Conservation (phyloP, 2,329 filamentous ascomycete genomes). For the Lasiodiplodia gonubiensis region DNA sequence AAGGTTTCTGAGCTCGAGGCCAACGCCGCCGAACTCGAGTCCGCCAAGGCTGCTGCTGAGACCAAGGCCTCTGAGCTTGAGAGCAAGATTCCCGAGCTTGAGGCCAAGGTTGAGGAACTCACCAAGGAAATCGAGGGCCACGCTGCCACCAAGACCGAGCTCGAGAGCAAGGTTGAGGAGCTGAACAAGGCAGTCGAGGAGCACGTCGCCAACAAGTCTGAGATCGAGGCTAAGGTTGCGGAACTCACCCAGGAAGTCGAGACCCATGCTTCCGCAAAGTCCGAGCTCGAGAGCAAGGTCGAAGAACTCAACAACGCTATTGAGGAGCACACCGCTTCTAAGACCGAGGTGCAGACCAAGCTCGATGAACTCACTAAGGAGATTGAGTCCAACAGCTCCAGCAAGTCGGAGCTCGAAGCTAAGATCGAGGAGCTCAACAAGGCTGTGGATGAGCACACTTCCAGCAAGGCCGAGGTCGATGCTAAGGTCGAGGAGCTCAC, state of each 20-base stretch:
- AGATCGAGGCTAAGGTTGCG: slow-evolving; percentile 29
- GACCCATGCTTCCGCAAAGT: slow-evolving; percentile 18
- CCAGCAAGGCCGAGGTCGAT: slow-evolving; percentile 25
- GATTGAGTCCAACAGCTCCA: slow-evolving; percentile 16
- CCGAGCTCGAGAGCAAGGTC: slow-evolving; percentile 28
- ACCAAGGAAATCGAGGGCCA: slow-evolving; percentile 24
- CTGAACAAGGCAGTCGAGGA: slow-evolving; percentile 19
- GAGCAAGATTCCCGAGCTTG: slow-evolving; percentile 27
- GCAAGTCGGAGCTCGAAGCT: slow-evolving; percentile 28
- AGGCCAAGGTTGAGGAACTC: slow-evolving; percentile 21
- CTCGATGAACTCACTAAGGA: slow-evolving; percentile 23
- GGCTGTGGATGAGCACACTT: slow-evolving; percentile 4
- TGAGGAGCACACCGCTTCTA: slow-evolving; percentile 23
- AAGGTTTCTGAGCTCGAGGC: slow-evolving; percentile 40
- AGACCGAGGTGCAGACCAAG: slow-evolving; percentile 19
- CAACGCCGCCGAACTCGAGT: slow-evolving; percentile 29
- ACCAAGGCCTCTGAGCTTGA: slow-evolving; percentile 37
- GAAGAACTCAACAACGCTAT: slow-evolving; percentile 28
- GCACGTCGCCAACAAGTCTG: slow-evolving; percentile 23
- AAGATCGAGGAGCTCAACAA: slow-evolving; percentile 23
- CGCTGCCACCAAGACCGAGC: slow-evolving; percentile 23
- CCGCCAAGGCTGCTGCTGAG: slow-evolving; percentile 29
- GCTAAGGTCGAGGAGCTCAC: slow-evolving; percentile 18
- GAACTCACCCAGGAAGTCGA: slow-evolving; percentile 25
- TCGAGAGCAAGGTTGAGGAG: slow-evolving; percentile 24